Base-by-base conservation (phyloP, 257 asterid species). In the Capsicum rhomboideum region DNA sequence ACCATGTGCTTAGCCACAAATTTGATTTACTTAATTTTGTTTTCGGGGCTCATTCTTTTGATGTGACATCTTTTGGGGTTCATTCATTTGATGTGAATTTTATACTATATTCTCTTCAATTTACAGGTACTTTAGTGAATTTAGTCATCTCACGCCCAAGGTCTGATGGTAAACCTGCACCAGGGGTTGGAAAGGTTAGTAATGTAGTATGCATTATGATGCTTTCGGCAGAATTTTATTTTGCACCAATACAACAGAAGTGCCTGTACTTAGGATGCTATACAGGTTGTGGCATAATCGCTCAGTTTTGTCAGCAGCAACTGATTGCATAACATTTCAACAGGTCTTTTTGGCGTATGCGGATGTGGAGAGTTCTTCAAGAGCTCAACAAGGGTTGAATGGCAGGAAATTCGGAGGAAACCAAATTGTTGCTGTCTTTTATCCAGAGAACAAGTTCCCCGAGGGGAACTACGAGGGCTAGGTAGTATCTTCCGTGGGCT, bases 161-260 rank as follows among this genome's bases (percentile, higher is more conserved):
- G 71, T 90, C 97, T 26, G 86, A 79, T 53, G 97, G 91, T 55
- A 98, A 93, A 86, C 86, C 85, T 86, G 66, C 88, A 31, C 98
- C 99, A 12, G 99, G 99, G 80, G 93, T 93, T 54, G 99, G 99
- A 85, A 97, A 93, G 98, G 99, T 94, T 79, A 50, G 97, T 88
- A 20, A 59, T 42, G n/a, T 12, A 21, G 34, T 59, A 59, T 21
- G 68, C 68, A 23, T 49, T 14, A 23, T 44, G 55, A 29, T 31
- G 34, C 20, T 61, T 54, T 53, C 26, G 12, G 37, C 12, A 10
- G 34, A 54, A 20, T 40, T 58, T n/a, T 55, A 31, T 10, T 14
- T 10, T 34, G 40, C 40, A 34, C 40, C 40, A 61, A 61, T 61
- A 61, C 28, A 63, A 26, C 34, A 28, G 4, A 18, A n/a, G 52